Base-by-base conservation (phyloP, 441 rosid species). In the Adansonia grandidieri region DNA sequence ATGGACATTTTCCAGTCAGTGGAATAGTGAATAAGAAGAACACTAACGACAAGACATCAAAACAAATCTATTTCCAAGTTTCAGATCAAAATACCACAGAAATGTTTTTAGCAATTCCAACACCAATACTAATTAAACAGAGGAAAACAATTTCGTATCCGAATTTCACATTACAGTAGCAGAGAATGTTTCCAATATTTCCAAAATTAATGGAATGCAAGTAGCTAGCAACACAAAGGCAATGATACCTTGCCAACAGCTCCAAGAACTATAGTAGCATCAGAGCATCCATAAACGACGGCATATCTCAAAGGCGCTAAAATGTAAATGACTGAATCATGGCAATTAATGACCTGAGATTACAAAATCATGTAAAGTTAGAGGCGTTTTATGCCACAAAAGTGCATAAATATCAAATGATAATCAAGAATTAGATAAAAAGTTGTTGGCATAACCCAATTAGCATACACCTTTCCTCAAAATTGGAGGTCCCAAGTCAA, bases 271-370 rank as follows among this genome's bases (percentile, higher is more conserved):
- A 97, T 91, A 68, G 99, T 95, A 57, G 98, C 81, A 82, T 95
- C 99, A 67, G 99, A 97, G 87, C 98, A 95, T 84, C 99, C 98
- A 81, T 97, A 92, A 64, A 97, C 75, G 28, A 98, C 95, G 57
- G 94, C 97, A 82, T 95, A 95, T 89, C 95, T 90, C 82, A 97
- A 79, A 68, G 99, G 99, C 40, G 97, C 96, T 82, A 97, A 84
- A 80, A 97, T 91, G 83, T 97, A 97, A 84, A 95, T 89, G 73
- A 88, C 93, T 74, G 98, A 97, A 82, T 95, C 99, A 67, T 97
- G 98, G 87, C 99, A 95, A 86, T 97, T 95, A 79, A 92, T 85
- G 80, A 97, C 97, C 99, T 97, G 91, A 79, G 82, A 74, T 78
- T 51, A 44, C 44, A 47, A 45, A 44, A 57, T 13, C 44, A 73